Evolutionary conservation across 2,329 filamentous ascomycete species (phyloP).

Genomic region (Aspergillus phoenicis): DNA sequence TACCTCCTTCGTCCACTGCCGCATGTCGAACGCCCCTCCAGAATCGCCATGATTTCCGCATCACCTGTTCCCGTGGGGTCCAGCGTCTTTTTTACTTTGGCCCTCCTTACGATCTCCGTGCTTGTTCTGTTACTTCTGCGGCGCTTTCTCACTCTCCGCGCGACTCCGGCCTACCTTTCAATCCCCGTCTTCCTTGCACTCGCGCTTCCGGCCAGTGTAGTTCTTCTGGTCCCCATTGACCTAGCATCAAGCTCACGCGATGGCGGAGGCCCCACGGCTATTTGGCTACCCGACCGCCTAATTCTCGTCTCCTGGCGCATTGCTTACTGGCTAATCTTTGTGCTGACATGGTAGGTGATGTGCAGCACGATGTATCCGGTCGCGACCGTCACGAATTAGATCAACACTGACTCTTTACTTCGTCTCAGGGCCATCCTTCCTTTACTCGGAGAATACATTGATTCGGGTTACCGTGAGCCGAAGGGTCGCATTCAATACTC

Average conservation of each 20-base stretch:
- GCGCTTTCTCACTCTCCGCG: constrained; percentile 85
- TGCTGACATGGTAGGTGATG: constrained; percentile 76
- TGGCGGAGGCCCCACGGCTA: constrained; percentile 72
- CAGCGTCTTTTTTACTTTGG: constrained; percentile 72
- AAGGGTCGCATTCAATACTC: constrained; percentile 81
- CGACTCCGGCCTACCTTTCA: constrained; percentile 85
- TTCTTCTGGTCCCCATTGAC: constrained; percentile 92
- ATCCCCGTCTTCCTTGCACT: constrained; percentile 96
- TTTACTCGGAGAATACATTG: constrained; percentile 89
- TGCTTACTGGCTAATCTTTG: constrained; percentile 95
- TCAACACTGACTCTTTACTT: constrained; percentile 12
- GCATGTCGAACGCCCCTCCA: constrained; percentile 16
- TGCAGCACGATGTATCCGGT: not conserved
- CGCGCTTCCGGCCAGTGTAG: constrained; percentile 85
- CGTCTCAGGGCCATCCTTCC: constrained; percentile 79
- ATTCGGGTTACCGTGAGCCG: constrained; percentile 88
- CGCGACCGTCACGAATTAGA: not conserved
- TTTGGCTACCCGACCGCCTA: constrained; percentile 80
- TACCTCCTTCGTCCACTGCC: constrained; percentile 5
- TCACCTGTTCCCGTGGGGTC: constrained; percentile 67
- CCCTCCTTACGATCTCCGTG: constrained; percentile 72
- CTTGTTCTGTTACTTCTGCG: constrained; percentile 82
- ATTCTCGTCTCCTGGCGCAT: constrained; percentile 91
- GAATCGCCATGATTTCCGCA: constrained; percentile 34
- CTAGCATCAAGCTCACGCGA: constrained; percentile 81